Evolutionary conservation across 441 rosid genomes (phyloP).

Genomic region (Syzygium syzygioides): DNA sequence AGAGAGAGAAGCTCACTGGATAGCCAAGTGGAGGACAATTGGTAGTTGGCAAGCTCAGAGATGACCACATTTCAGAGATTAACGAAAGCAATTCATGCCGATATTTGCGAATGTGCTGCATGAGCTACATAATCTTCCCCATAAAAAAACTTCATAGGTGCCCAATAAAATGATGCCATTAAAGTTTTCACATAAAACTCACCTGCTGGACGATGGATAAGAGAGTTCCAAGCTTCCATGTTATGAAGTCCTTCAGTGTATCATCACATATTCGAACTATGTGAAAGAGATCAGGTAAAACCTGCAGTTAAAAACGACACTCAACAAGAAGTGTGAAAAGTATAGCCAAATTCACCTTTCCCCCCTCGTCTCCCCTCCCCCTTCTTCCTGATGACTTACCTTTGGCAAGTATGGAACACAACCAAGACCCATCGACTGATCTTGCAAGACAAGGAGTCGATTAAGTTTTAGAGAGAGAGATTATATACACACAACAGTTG

Average conservation of each 20-base stretch:
- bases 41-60: slow-evolving; percentile 76
- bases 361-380: background rate
- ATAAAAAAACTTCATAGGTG: background rate
- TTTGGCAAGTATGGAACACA: slow-evolving; percentile 98
- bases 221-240: slow-evolving; percentile 98
- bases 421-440: slow-evolving; percentile 98
- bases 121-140: slow-evolving; percentile 17
- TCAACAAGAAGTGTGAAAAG: background rate
- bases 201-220: slow-evolving; percentile 99
- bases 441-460: slow-evolving; percentile 35
- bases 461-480: background rate
- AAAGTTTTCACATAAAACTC: slow-evolving; percentile 6
- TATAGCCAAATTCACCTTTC: background rate
- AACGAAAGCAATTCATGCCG: slow-evolving; percentile 79
- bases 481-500: background rate
- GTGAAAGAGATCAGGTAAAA: slow-evolving; percentile 96
- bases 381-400: slow-evolving; percentile 38
- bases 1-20: slow-evolving; percentile 47
- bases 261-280: slow-evolving; percentile 95
- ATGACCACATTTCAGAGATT: slow-evolving; percentile 96
- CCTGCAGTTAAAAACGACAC: slow-evolving; percentile 37
- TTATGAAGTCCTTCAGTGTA: slow-evolving; percentile 86
- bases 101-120: slow-evolving; percentile 99
- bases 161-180: background rate
- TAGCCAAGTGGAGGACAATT: slow-evolving; percentile 76